These are phyloP conservation scores for Trichocladium uniseriatum DNA, from an alignment of 495 filamentous ascomycete genomes.

Conservation along the genomic window DNA sequence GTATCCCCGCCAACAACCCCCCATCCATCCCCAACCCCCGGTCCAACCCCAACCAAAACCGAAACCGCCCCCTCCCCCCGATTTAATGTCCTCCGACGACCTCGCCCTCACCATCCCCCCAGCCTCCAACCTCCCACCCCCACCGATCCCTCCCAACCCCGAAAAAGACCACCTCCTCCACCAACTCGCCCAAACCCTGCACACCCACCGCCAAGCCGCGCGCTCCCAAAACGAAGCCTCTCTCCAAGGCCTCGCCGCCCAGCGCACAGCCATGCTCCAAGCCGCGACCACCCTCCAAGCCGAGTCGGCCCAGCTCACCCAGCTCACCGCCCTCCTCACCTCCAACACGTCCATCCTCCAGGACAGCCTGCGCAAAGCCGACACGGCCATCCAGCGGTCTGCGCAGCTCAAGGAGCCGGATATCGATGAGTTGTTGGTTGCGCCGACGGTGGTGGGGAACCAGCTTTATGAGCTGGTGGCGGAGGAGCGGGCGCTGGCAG, in stretches of 20 bases:
- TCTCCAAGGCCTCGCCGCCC: slow-evolving; percentile 63
- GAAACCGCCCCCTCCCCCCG: slow-evolving; percentile 49
- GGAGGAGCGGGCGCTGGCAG: slow-evolving; percentile 74
- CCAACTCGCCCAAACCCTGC: slow-evolving; percentile 61
- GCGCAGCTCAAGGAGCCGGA: slow-evolving; percentile 40
- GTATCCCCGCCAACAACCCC: slow-evolving; percentile 22
- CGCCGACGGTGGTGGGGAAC: slow-evolving; percentile 82
- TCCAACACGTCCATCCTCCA: slow-evolving; percentile 73
- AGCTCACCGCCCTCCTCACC: slow-evolving; percentile 57
- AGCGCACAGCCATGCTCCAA: slow-evolving; percentile 64
- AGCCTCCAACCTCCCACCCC: slow-evolving; percentile 44
- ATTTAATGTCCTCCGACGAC: slow-evolving; percentile 59
- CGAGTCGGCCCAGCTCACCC: slow-evolving; percentile 61
- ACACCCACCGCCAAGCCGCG: slow-evolving; percentile 53
- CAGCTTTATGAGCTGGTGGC: slow-evolving; percentile 83
- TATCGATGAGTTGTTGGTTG: slow-evolving; percentile 87
- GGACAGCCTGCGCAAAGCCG: slow-evolving; percentile 66
- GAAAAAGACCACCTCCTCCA: slow-evolving; percentile 86
- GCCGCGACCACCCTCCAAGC: slow-evolving; percentile 56
- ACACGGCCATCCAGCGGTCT: slow-evolving; percentile 62
- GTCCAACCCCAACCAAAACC: slow-evolving; percentile 22
- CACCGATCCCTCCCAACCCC: slow-evolving; percentile 89
- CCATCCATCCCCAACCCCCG: too few relatives aligned
- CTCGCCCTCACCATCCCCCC: slow-evolving; percentile 57
- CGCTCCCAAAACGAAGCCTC: slow-evolving; percentile 59